Conservation (phyloP, 352 stramenopile genomes). For the Phytophthora capsici region DNA sequence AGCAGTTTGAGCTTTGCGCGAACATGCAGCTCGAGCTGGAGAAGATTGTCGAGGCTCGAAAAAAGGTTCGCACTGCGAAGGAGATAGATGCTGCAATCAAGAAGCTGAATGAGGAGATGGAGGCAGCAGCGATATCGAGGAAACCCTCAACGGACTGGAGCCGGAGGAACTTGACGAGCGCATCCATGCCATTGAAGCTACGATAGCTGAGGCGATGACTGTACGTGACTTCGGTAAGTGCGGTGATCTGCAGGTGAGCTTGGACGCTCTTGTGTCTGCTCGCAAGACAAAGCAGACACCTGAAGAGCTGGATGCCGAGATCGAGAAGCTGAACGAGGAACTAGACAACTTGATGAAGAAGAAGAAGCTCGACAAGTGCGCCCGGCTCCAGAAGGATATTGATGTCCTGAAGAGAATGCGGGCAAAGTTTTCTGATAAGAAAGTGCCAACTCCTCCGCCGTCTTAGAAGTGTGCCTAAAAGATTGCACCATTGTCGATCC, state of each 20-base stretch:
- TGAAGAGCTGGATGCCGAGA: constrained; percentile 82
- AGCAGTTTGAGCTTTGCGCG: constrained; percentile 87
- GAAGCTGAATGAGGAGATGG: constrained; percentile 81
- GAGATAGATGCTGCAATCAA: constrained; percentile 86
- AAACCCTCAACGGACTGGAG: constrained; percentile 87
- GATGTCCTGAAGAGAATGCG: constrained; percentile 79
- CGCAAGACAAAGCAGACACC: constrained; percentile 89
- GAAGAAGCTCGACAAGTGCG: constrained; percentile 89
- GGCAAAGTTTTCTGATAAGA: constrained; percentile 57
- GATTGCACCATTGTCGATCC: too few species aligned
- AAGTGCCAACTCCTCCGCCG: constrained; percentile 37
- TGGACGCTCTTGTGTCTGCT: constrained; percentile 72
- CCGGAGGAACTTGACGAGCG: constrained; percentile 83
- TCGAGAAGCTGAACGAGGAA: constrained; percentile 73
- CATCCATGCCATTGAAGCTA: constrained; percentile 67
- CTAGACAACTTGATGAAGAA: constrained; percentile 73
- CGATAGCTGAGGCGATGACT: constrained; percentile 79
- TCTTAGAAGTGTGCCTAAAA: too few species aligned
- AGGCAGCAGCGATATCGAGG: constrained; percentile 68
- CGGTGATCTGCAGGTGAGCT: constrained; percentile 65
- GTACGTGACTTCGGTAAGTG: constrained; percentile 85
- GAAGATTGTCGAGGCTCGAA: constrained; percentile 79
- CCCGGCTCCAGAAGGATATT: constrained; percentile 86
- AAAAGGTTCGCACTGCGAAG: constrained; percentile 87
- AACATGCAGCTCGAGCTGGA: constrained; percentile 88